A percentile compares a stretch with the other conserved stretches of the same genome.
Evolutionary conservation across 2,329 filamentous ascomycete species (phyloP).

Genomic region (Calonectria pteridis): DNA sequence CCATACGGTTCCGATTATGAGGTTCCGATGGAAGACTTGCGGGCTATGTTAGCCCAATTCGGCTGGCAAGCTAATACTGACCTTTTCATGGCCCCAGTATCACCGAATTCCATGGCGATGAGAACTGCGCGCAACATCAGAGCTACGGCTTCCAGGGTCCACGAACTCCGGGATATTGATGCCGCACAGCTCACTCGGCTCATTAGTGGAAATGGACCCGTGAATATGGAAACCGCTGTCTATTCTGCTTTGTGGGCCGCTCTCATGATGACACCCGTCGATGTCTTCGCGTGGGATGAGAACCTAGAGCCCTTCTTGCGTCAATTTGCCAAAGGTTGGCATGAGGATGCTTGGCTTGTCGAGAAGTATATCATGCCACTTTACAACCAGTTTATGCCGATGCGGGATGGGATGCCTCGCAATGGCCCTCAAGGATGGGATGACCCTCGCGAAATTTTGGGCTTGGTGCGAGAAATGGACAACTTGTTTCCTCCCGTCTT

Average conservation of each 20-base stretch:
- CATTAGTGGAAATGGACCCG: slow-evolving; percentile 48
- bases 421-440: slow-evolving; percentile 44
- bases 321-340: slow-evolving; percentile 52
- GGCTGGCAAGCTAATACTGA: slow-evolving; percentile 57
- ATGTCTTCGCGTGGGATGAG: slow-evolving; percentile 67
- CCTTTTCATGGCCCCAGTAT: slow-evolving; percentile 73
- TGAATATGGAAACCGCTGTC: slow-evolving; percentile 69
- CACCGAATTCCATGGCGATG: slow-evolving; percentile 75
- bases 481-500: slow-evolving; percentile 52
- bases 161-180: slow-evolving; percentile 45
- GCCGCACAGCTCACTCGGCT: slow-evolving; percentile 49
- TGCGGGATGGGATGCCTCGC: slow-evolving; percentile 43
- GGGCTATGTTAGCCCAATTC: slow-evolving; percentile 66
- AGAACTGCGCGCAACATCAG: slow-evolving; percentile 84
- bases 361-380: slow-evolving; percentile 75
- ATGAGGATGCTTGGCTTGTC: slow-evolving; percentile 79
- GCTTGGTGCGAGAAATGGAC: slow-evolving; percentile 60
- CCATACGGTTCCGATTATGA: slow-evolving; percentile 81
- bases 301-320: slow-evolving; percentile 74
- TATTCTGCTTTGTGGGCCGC: slow-evolving; percentile 82
- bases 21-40: slow-evolving; percentile 70
- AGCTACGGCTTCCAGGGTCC: slow-evolving; percentile 66
- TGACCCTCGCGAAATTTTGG: slow-evolving; percentile 48
- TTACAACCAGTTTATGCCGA: slow-evolving; percentile 59
- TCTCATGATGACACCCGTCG: slow-evolving; percentile 65